Base-by-base conservation (phyloP, 352 stramenopile genomes). In the Globisporangium spiculum region DNA sequence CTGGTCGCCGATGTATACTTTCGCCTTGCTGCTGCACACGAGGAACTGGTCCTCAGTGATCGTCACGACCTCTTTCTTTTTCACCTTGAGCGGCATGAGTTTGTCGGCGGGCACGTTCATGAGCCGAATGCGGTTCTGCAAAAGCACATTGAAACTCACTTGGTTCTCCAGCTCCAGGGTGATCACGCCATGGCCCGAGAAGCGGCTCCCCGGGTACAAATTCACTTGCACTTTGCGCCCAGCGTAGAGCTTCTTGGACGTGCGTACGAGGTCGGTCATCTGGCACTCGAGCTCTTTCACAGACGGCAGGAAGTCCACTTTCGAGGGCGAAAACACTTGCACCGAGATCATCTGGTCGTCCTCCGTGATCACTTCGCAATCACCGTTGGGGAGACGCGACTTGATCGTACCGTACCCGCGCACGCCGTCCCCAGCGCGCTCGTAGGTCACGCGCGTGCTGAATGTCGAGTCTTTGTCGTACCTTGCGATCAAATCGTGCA, bases 11-110 rank as follows among this genome's bases (percentile, higher is more conserved):
- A 93, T 91, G 71, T 87, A 83, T 12, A 91, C 83, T 58, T 88
- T 90, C 0, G 75, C 61, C 66, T 91, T 91, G 59, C 74, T 75
- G 55, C 60, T 73, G 63, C 85, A 91, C 5, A 90, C 50, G 24
- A 93, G 71, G 48, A 81, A 93, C 58, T 91, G 85, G 44, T 93
- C 83, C 52, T 93, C 85, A 0, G 81, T 91, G 60, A 93, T 93
- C 18, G 66, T 70, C 24, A 79, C 78, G 8, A 74, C 68, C 20
- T 75, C 66, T 53, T 78, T 85, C 53, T 89, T 88, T 71, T 88
- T 91, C 62, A 89, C 81, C 3, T 65, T 72, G n/a, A 92, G 24
- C n/a, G 83, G 77, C 4, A 71, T 67, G 52, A 92, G 79, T 57
- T 86, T 91, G 62, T 91, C 81, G 0, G 66, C 73, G 0, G 86